phyloP scores from a whole-genome alignment of 1,139 yeast species.

The Candida tropicalis region DNA sequence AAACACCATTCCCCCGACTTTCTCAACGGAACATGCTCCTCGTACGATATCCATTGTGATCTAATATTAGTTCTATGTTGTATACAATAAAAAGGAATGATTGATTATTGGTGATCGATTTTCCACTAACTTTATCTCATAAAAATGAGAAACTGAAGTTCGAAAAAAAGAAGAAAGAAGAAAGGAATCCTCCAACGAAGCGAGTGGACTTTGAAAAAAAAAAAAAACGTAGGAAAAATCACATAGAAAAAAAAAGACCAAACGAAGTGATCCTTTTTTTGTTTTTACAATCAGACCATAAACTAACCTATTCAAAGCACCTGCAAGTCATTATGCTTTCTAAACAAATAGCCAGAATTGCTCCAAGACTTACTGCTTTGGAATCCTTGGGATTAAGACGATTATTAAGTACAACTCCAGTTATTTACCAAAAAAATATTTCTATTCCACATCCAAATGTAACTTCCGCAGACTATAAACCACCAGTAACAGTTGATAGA shows the following conservation, averaged over 20 bases:
- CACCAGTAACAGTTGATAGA: constrained; percentile 55
- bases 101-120: no score
- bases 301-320: no score
- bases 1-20: constrained; percentile 66
- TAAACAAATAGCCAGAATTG: neutral
- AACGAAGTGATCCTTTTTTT: no score
- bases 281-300: constrained; percentile 2
- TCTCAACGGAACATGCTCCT: constrained; percentile 72
- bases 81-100: neutral
- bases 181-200: neutral
- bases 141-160: no score
- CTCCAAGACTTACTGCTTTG: neutral
- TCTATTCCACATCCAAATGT: constrained; percentile 6
- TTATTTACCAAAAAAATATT: neutral
- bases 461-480: constrained; percentile 9
- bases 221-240: neutral
- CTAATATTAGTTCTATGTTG: neutral
- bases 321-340: no score
- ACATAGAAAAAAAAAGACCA: neutral
- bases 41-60: constrained; percentile 36
- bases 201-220: constrained; percentile 4
- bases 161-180: neutral
- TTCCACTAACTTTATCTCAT: no score
- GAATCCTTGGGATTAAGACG: constrained; percentile 1
- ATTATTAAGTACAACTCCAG: neutral